phyloP scores from a whole-genome alignment of 352 stramenopile species.

The Pythium vanterpoolii region DNA sequence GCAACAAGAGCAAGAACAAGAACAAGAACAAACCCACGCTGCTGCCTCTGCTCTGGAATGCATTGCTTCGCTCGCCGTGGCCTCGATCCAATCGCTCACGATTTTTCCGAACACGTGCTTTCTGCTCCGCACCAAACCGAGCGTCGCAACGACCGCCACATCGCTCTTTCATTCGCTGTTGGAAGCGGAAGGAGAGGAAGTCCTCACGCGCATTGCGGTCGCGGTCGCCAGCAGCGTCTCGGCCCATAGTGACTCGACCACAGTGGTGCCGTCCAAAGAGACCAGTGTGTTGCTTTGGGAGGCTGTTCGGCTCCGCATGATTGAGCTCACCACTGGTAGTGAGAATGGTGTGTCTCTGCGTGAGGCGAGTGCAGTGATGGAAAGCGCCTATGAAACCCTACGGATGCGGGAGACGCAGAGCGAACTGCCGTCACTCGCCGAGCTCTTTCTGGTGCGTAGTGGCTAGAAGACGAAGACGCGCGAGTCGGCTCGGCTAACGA shows the following conservation, averaged over 20 bases:
- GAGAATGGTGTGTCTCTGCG: background rate
- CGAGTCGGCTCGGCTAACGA: slow-evolving; percentile 8
- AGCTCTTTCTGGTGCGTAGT: slow-evolving; percentile 13
- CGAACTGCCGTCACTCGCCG: background rate
- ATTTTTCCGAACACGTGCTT: slow-evolving; percentile 2
- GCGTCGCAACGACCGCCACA: background rate
- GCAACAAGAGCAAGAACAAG: background rate
- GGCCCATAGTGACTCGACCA: background rate
- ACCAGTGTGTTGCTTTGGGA: slow-evolving; percentile 17
- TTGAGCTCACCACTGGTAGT: slow-evolving; percentile 15
- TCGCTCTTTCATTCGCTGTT: slow-evolving; percentile 2
- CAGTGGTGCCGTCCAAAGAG: background rate
- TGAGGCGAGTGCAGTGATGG: slow-evolving; percentile 5
- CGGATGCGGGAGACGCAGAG: slow-evolving; percentile 8
- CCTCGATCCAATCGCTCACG: background rate
- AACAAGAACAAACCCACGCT: background rate
- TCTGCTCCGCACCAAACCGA: background rate
- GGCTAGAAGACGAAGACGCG: slow-evolving; percentile 2
- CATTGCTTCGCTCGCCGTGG: background rate
- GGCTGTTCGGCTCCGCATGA: slow-evolving; percentile 16
- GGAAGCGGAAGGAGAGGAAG: slow-evolving; percentile 11
- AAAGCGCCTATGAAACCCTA: slow-evolving; percentile 8
- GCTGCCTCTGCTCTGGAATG: background rate
- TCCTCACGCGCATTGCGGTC: slow-evolving; percentile 4
- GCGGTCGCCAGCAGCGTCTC: slow-evolving; percentile 1